Evolutionary conservation across 1,284 basidiomycete species (phyloP), one percentile per base, ranked within the genome.

Genomic region (Bjerkandera adusta): DNA sequence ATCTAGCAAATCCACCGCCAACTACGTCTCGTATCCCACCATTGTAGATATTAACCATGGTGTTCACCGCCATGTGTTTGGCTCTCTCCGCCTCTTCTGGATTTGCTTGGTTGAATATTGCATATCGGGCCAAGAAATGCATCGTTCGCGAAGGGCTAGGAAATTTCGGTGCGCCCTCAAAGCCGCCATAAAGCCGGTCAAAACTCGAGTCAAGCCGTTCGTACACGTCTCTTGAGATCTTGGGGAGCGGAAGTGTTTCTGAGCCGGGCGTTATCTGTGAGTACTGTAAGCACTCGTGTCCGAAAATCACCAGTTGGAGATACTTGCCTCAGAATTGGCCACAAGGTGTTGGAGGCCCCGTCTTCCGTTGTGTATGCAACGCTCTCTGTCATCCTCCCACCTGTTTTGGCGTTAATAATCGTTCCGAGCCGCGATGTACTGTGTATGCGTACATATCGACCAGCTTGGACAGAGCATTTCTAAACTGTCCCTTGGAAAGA

Each of bases 11-110:
- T 1, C 72, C 72, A 12, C 64, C 65, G 0, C 71, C 72, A 0
- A 73, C 65, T 46, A 68, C 67, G 50, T 75, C 72, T n/a, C 66
- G 58, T n/a, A 75, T 69, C 1, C 72, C 72, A 24, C 72, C 72
- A 21, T 63, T 55, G 57, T 67, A 68, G 13, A 75, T 70, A 34
- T 48, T 59, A 10, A 49, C 43, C 49, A 64, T 45, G 3, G 60
- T 60, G 10, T 51, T 40, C 12, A 55, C 58, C 11, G 57, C 61
- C 58, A 61, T 67, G 49, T 57, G 57, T 24, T 46, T 49, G 16
- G 56, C 53, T n/a, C 24, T 47, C 44, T 54, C 43, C 13, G 57
- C 60, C 8, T 55, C 40, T 38, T 47, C 35, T 43, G 43, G 48
- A 2, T 37, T 29, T 8, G 42, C 21, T 36, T 20, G 21, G 36